Percentiles rank a stretch among this genome's conserved stretches.
These are phyloP conservation scores for Salvia rosmarinus DNA, from an alignment of 257 asterid genomes.

Conservation along the genomic window DNA sequence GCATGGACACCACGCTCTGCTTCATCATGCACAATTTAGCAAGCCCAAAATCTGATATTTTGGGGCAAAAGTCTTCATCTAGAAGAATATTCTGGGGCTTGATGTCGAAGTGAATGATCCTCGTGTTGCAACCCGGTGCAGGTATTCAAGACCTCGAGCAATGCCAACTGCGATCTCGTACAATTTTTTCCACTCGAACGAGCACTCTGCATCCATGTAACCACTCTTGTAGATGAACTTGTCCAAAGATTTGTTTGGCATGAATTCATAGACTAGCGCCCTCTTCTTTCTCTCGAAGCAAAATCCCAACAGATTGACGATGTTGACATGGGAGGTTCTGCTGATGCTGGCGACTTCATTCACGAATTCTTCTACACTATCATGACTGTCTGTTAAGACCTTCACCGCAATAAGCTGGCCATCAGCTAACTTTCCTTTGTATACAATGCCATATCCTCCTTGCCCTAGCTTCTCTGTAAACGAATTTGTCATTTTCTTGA, in stretches of 20 bases:
- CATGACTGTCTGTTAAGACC: neutral
- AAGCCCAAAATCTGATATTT: constrained; percentile 74
- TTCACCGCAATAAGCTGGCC: constrained; percentile 4
- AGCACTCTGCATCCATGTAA: neutral
- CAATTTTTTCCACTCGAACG: constrained; percentile 45
- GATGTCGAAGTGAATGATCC: constrained; percentile 68
- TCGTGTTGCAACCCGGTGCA: constrained; percentile 66
- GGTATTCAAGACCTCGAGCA: constrained; percentile 67
- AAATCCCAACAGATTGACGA: constrained; percentile 14
- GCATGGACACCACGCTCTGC: constrained; percentile 49
- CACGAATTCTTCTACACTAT: neutral
- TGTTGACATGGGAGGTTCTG: constrained; percentile 26
- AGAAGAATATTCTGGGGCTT: constrained; percentile 74
- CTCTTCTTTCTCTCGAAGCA: neutral
- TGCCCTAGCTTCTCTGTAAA: constrained; percentile 1
- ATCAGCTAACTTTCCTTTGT: neutral
- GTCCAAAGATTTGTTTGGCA: constrained; percentile 6
- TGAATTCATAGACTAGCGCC: neutral
- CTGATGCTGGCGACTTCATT: constrained; percentile 19
- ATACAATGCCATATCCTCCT: constrained; percentile 21
- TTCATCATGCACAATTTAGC: constrained; percentile 53
- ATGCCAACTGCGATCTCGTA: constrained; percentile 57
- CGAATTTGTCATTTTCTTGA: neutral
- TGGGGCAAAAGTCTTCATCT: constrained; percentile 62
- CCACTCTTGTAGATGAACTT: constrained; percentile 12